Conservation (phyloP, 441 rosid species). For the Adansonia grandidieri region DNA sequence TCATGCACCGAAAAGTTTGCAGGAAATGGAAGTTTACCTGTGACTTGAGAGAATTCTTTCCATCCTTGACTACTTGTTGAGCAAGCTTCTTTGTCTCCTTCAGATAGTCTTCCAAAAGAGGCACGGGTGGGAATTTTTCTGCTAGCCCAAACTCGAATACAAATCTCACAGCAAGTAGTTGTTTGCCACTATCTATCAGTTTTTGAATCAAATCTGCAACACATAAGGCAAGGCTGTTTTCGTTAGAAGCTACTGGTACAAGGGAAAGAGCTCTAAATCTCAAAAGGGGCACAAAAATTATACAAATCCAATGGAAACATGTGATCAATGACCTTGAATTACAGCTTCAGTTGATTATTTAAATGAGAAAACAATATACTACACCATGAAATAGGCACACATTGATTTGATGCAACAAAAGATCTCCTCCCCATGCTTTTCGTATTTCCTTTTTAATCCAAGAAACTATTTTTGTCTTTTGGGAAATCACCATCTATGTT, state of each 20-base stretch:
- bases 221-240: conserved; percentile 13
- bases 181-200: conserved; percentile 53
- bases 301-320: background rate
- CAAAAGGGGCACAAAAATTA: background rate
- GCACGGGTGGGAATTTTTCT: conserved; percentile 56
- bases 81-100: conserved; percentile 42
- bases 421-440: background rate
- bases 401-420: background rate
- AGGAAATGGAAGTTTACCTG: conserved; percentile 43
- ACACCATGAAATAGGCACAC: background rate
- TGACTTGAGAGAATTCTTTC: conserved; percentile 46
- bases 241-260: conserved; percentile 15
- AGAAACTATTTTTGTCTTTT: background rate
- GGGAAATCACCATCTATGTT: background rate
- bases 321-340: background rate
- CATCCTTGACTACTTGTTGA: conserved; percentile 39
- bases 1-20: conserved; percentile 15
- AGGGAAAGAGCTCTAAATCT: background rate
- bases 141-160: conserved; percentile 63
- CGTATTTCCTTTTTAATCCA: conserved; percentile 3
- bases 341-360: background rate
- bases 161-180: conserved; percentile 56
- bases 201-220: conserved; percentile 52
- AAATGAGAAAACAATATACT: background rate
- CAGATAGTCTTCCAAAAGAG: conserved; percentile 53